These are phyloP conservation scores for Chrysophaeum taylorii DNA, from an alignment of 352 stramenopile species.

Conservation along the genomic window DNA sequence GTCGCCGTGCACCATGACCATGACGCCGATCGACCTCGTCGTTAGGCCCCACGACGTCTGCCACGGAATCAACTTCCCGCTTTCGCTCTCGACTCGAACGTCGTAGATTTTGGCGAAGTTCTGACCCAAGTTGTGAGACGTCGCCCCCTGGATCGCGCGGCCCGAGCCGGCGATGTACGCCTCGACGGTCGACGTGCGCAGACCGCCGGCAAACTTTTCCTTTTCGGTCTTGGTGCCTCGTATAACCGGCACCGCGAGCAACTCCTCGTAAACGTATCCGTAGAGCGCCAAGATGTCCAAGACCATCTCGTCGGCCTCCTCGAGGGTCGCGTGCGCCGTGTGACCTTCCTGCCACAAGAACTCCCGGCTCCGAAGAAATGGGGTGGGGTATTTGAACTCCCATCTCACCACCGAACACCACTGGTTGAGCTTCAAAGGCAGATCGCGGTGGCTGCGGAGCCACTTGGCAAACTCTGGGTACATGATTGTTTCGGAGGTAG, in stretches of 20 bases:
- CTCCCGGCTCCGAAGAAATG: slow-evolving; percentile 95
- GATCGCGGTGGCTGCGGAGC: slow-evolving; percentile 86
- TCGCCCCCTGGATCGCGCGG: slow-evolving; percentile 95
- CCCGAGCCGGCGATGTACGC: slow-evolving; percentile 91
- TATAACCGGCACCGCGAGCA: slow-evolving; percentile 96
- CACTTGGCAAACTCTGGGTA: slow-evolving; percentile 95
- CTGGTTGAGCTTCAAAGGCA: slow-evolving; percentile 98
- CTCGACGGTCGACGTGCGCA: slow-evolving; percentile 97
- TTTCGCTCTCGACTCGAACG: slow-evolving; percentile 93
- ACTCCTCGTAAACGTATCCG: slow-evolving; percentile 91
- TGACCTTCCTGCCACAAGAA: slow-evolving; percentile 99
- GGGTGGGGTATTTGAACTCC: slow-evolving; percentile 97
- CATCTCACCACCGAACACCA: slow-evolving; percentile 99
- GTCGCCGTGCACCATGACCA: slow-evolving; percentile 99
- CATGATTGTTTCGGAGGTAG: slow-evolving; percentile 99
- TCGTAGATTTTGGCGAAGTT: slow-evolving; percentile 99
- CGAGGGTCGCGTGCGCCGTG: slow-evolving; percentile 91
- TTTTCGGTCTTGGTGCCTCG: slow-evolving; percentile 96
- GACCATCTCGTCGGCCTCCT: slow-evolving; percentile 87
- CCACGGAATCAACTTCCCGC: slow-evolving; percentile 81
- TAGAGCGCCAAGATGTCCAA: slow-evolving; percentile 94
- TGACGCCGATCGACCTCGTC: slow-evolving; percentile 94
- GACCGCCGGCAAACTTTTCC: slow-evolving; percentile 93
- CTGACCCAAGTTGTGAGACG: slow-evolving; percentile 95
- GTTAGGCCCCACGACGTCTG: slow-evolving; percentile 96